These are phyloP conservation scores for Citrus inodora DNA, from an alignment of 345 rosid genomes.

Conservation along the genomic window DNA sequence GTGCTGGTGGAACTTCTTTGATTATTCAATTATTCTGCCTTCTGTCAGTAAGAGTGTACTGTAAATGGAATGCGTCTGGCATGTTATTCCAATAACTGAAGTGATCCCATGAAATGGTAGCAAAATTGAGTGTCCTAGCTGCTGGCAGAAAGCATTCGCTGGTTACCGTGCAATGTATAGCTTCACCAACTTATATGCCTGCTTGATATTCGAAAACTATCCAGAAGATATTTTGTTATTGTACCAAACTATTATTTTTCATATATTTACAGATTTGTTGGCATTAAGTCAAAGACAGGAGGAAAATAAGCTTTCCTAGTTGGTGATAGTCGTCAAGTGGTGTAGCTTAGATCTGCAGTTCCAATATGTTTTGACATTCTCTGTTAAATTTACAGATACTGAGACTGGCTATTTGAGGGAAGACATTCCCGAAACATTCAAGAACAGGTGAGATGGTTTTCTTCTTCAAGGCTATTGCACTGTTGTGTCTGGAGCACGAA, in stretches of 20 bases:
- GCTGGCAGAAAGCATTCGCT: background rate
- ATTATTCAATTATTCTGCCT: background rate
- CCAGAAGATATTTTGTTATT: background rate
- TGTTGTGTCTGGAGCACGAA: background rate
- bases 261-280: background rate
- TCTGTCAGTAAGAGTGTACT: background rate
- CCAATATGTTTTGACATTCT: conserved; percentile 1
- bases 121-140: background rate
- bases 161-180: no score
- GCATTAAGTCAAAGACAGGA: background rate
- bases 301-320: background rate
- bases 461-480: background rate
- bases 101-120: background rate
- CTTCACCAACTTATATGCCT: no score
- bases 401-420: conserved; percentile 63
- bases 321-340: background rate
- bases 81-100: background rate
- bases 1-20: background rate
- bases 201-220: background rate
- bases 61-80: background rate
- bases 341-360: background rate
- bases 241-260: background rate
- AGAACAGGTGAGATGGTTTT: conserved; percentile 40
- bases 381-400: conserved; percentile 40
- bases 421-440: conserved; percentile 67